Base-by-base conservation (phyloP, 805 yeast genomes). In the Lachancea sp. region DNA sequence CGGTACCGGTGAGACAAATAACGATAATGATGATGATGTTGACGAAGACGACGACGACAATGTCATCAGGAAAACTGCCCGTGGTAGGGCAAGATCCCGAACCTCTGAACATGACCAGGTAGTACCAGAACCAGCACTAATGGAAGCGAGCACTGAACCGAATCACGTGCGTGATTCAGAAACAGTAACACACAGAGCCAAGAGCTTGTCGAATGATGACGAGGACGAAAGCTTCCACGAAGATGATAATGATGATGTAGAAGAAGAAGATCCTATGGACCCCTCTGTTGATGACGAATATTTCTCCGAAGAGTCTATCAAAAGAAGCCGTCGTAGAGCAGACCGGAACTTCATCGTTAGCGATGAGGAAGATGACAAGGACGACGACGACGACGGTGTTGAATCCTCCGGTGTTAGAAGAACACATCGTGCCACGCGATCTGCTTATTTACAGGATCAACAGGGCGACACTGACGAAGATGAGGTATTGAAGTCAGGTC, bases 211-310 rank as follows among this genome's bases (percentile, higher is more conserved):
- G 15, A 8, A 30, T 12, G 35, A 48, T 12, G 64, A 52, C 18
- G 65, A 59, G 8, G 62, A 50, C 37, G 65, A 56, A 37, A 59
- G 61, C 41, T 62, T 61, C 31, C 63, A 60, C 38, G 67, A 61
- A 31, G 61, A 55, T 5, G 56, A 53, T 23, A 56, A 43, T 1
- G 56, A 43, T 1, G 62, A 54, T 18, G 63, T 25, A 8, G 33
- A 55, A 4, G 64, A 56, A n/a, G 63, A 55, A 0, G 60, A 52
- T 2, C 60, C 60, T 29, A 54, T 56, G 20, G 67, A 56, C 67
- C 67, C 59, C 12, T 56, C 51, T 8, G 49, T 43, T 30, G 58
- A 52, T 29, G 58, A 52, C 17, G 54, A 48, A 16, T 43, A 43
- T 29, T 29, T 32, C 29, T 48, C 47, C 2, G 48, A 45, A 8